Evolutionary conservation across 192 early-diverging fungal genomes (phyloP).

Genomic region (Entophlyctis luteolus): DNA sequence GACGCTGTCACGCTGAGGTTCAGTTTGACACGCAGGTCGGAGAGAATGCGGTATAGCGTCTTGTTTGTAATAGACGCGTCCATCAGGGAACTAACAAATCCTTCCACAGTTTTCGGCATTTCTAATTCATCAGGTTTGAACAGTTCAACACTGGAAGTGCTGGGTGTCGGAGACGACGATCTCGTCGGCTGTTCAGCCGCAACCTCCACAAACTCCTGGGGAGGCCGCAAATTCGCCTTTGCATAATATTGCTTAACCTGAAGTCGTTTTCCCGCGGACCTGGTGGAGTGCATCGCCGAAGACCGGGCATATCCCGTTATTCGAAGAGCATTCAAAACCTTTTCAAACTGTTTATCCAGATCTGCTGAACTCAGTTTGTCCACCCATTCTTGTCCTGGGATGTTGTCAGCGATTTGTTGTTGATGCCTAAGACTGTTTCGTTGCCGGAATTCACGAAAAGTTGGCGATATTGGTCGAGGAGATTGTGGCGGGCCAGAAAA

Average conservation of each 20-base stretch:
- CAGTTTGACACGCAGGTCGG: slow-evolving; percentile 10
- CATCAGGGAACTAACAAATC: slow-evolving; percentile 3
- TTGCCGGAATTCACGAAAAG: not conserved
- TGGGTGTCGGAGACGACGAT: not conserved
- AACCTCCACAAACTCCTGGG: not conserved
- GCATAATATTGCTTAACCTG: slow-evolving; percentile 13
- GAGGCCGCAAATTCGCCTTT: not conserved
- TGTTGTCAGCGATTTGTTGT: not conserved
- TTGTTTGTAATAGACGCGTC: not conserved
- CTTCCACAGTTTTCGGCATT: slow-evolving; percentile 1
- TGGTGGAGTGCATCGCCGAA: slow-evolving; percentile 7
- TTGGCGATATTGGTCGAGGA: not conserved
- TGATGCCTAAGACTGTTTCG: not conserved
- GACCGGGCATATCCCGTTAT: slow-evolving; percentile 12
- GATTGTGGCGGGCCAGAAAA: not conserved
- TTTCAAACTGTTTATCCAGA: slow-evolving; percentile 15
- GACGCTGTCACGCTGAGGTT: not conserved
- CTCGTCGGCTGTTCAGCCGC: not conserved
- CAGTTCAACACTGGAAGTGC: not conserved
- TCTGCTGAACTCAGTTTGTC: not conserved
- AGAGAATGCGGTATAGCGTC: not conserved
- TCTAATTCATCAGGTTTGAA: not conserved
- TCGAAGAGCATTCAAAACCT: slow-evolving; percentile 10
- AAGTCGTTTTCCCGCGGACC: not conserved
- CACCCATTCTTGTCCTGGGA: slow-evolving; percentile 10